phyloP scores from a whole-genome alignment of 2,329 filamentous ascomycete species.

The Nemania serpens region DNA sequence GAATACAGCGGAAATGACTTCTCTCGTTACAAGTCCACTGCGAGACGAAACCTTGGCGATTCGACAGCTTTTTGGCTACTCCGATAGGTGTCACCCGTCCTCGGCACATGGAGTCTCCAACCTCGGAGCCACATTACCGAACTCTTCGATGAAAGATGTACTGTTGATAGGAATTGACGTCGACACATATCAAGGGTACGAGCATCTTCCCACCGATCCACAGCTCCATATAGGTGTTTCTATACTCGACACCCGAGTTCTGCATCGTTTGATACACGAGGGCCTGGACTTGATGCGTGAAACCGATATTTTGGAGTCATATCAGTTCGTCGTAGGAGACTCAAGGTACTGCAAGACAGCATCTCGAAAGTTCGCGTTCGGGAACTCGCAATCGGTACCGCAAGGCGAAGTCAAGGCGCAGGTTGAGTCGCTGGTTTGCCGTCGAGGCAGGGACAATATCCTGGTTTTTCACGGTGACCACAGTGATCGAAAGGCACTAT shows the following conservation, averaged over 20 bases:
- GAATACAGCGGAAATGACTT: conserved; percentile 4
- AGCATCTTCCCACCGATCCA: conserved; percentile 16
- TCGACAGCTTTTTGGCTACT: conserved; percentile 23
- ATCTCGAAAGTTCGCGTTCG: conserved; percentile 17
- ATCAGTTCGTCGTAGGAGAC: conserved; percentile 17
- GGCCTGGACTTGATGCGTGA: neutral
- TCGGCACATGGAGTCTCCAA: conserved; percentile 7
- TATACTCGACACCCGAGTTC: conserved; percentile 22
- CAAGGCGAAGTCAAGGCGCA: conserved; percentile 16
- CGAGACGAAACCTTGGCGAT: conserved; percentile 21
- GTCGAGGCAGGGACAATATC: conserved; percentile 8
- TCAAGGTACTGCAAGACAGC: conserved; percentile 17
- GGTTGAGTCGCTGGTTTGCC: conserved; percentile 12
- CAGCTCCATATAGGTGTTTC: conserved; percentile 20
- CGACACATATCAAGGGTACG: conserved; percentile 22
- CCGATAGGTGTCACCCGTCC: conserved; percentile 7
- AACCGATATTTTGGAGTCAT: conserved; percentile 11
- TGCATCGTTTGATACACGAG: conserved; percentile 2
- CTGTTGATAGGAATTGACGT: conserved; percentile 24
- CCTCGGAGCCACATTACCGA: conserved; percentile 16
- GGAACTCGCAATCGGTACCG: conserved; percentile 16
- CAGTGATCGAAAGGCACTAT: conserved; percentile 14
- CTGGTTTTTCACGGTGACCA: conserved; percentile 13
- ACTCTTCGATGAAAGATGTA: conserved; percentile 24
- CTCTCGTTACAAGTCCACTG: conserved; percentile 9